These are phyloP conservation scores for Beauveria sp. DNA, from an alignment of 2,329 filamentous ascomycete species.

Conservation along the genomic window DNA sequence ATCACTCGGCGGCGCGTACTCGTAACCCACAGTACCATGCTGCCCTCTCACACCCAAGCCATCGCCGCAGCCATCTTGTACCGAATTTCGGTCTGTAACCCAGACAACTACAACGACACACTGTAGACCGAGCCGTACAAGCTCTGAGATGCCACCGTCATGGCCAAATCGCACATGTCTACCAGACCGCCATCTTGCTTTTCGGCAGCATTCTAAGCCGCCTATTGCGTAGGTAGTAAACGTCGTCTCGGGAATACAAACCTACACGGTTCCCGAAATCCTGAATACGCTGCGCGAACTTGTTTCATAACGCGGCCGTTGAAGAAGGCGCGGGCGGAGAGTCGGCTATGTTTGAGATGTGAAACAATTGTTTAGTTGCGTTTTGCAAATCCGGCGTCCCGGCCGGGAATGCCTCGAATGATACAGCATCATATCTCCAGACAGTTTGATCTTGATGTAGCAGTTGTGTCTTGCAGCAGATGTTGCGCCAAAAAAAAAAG, in stretches of 20 bases:
- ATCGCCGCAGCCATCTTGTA: not conserved
- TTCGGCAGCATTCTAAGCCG: not conserved
- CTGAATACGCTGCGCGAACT: too few relatives aligned
- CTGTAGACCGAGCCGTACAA: too few relatives aligned
- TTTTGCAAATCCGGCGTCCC: not conserved
- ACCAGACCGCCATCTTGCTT: not conserved
- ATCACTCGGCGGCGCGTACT: not conserved
- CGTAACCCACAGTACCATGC: not conserved
- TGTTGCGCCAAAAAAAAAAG: too few relatives aligned
- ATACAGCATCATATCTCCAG: not conserved
- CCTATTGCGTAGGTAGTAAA: too few relatives aligned
- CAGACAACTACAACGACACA: too few relatives aligned
- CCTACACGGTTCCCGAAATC: too few relatives aligned
- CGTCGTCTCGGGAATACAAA: too few relatives aligned
- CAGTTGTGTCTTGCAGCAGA: not conserved
- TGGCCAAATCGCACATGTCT: not conserved
- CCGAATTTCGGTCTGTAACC: not conserved
- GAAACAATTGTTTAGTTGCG: not conserved
- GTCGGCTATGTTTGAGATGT: not conserved
- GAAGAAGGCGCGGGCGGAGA: not conserved
- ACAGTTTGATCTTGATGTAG: not conserved
- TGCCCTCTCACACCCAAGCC: not conserved
- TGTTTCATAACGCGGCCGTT: not conserved
- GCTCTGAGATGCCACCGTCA: too few relatives aligned
- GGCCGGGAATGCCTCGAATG: not conserved